Conservation (phyloP, 495 filamentous ascomycete genomes). For the Darksidea phi region DNA sequence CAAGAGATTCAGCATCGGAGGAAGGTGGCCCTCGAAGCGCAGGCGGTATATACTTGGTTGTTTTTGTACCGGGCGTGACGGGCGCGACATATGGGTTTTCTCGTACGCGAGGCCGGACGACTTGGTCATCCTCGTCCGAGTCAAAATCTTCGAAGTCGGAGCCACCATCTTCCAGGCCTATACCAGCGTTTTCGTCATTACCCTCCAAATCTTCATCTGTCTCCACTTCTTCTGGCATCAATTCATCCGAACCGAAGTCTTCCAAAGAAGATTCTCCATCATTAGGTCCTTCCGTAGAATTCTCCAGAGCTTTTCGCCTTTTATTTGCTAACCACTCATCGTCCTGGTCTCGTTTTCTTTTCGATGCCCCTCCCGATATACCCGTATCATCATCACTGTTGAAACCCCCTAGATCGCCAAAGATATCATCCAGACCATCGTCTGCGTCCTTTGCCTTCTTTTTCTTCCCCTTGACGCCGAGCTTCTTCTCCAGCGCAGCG, state of each 20-base stretch:
- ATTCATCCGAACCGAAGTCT: slow-evolving; percentile 6
- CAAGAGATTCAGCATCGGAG: slow-evolving; percentile 65
- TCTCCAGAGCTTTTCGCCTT: slow-evolving; percentile 63
- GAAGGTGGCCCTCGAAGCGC: slow-evolving; percentile 65
- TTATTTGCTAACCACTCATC: slow-evolving; percentile 58
- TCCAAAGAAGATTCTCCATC: slow-evolving; percentile 16
- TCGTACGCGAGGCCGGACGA: slow-evolving; percentile 44
- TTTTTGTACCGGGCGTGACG: slow-evolving; percentile 36
- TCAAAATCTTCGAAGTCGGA: slow-evolving; percentile 38
- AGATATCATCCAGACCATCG: slow-evolving; percentile 76
- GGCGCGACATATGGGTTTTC: slow-evolving; percentile 69
- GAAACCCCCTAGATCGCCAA: slow-evolving; percentile 72
- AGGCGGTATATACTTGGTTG: slow-evolving; percentile 81
- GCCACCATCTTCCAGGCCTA: slow-evolving; percentile 34
- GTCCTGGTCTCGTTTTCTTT: slow-evolving; percentile 58
- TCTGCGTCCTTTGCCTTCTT: slow-evolving; percentile 72
- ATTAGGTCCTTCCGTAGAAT: slow-evolving; percentile 49
- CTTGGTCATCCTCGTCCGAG: slow-evolving; percentile 13
- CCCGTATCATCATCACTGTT: slow-evolving; percentile 50
- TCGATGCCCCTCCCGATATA: slow-evolving; percentile 40
- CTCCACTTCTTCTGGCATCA: slow-evolving; percentile 32
- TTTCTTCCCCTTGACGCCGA: slow-evolving; percentile 80
- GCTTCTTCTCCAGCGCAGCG: slow-evolving; percentile 79
- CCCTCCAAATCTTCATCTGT: slow-evolving; percentile 43
- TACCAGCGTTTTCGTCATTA: too few relatives aligned